Evolutionary conservation across 2,329 filamentous ascomycete species (phyloP).

Genomic region (Raffaelea albimanens): DNA sequence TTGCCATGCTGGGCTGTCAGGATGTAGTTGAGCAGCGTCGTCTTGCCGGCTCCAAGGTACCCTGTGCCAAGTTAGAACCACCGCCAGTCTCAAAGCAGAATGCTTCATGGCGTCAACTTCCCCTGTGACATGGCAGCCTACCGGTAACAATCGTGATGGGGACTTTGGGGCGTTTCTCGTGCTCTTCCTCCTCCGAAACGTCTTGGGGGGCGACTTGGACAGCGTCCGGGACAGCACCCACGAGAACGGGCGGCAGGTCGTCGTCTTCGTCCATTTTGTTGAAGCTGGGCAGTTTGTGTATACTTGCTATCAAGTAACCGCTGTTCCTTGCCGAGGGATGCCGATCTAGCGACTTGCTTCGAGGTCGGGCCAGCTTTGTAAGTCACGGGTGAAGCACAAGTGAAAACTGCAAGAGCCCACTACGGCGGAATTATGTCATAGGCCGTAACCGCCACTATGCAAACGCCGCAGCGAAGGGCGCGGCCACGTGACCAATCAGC

Average conservation of each 20-base stretch:
- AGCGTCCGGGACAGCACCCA: slow-evolving; percentile 39
- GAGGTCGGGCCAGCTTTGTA: too few relatives aligned
- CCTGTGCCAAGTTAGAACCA: slow-evolving; percentile 37
- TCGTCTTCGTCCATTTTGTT: slow-evolving; percentile 53
- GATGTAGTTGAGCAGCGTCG: slow-evolving; percentile 91
- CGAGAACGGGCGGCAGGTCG: slow-evolving; percentile 57
- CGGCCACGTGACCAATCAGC: too few relatives aligned
- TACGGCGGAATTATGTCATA: too few relatives aligned
- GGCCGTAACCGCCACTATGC: too few relatives aligned
- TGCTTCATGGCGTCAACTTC: background rate
- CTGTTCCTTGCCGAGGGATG: too few relatives aligned
- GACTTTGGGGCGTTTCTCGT: slow-evolving; percentile 54
- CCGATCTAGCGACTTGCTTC: too few relatives aligned
- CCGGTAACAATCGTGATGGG: slow-evolving; percentile 81
- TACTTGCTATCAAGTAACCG: too few relatives aligned
- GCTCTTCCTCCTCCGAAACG: slow-evolving; percentile 17
- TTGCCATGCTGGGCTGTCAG: slow-evolving; percentile 92
- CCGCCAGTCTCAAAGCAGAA: background rate
- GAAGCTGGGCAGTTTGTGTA: too few relatives aligned
- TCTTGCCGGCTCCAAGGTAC: slow-evolving; percentile 93
- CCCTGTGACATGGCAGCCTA: slow-evolving; percentile 20
- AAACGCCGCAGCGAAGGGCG: too few relatives aligned
- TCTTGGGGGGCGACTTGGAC: too few relatives aligned
- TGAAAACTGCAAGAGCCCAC: too few relatives aligned
- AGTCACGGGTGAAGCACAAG: too few relatives aligned